Evolutionary conservation across 305 asterid species (phyloP).

Genomic region (Fraxinus sp.): DNA sequence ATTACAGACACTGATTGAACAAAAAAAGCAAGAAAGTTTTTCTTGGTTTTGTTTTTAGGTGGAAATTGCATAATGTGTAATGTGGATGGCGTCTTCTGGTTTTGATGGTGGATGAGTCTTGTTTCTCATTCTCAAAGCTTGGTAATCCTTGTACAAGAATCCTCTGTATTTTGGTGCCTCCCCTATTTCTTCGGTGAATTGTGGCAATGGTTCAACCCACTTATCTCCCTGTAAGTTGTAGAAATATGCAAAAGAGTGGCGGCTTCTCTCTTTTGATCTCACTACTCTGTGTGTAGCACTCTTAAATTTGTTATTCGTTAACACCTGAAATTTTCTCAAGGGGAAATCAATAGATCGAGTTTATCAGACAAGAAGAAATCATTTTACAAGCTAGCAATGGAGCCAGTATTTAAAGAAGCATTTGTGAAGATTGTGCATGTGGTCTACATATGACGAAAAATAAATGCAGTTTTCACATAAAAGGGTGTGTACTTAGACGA

Average conservation of each 20-base stretch:
- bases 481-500: background rate
- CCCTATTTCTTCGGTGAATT: conserved; percentile 31
- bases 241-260: conserved; percentile 38
- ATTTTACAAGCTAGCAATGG: no score
- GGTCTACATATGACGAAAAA: background rate
- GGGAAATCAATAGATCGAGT: background rate
- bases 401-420: no score
- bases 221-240: conserved; percentile 32
- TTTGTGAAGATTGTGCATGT: background rate
- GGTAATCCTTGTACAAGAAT: conserved; percentile 41
- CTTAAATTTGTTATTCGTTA: conserved; percentile 39
- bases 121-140: conserved; percentile 41
- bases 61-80: conserved; percentile 35
- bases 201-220: conserved; percentile 44
- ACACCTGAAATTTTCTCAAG: conserved; percentile 20
- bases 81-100: conserved; percentile 33
- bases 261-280: conserved; percentile 20
- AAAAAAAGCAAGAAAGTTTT: background rate
- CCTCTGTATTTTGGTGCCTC: conserved; percentile 35
- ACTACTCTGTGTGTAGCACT: conserved; percentile 46
- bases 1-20: background rate
- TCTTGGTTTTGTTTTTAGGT: background rate
- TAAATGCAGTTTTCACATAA: background rate
- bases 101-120: conserved; percentile 38
- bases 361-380: background rate